These are phyloP conservation scores for Termitomyces sp. DNA, from an alignment of 768 basidiomycete species.

Conservation along the genomic window DNA sequence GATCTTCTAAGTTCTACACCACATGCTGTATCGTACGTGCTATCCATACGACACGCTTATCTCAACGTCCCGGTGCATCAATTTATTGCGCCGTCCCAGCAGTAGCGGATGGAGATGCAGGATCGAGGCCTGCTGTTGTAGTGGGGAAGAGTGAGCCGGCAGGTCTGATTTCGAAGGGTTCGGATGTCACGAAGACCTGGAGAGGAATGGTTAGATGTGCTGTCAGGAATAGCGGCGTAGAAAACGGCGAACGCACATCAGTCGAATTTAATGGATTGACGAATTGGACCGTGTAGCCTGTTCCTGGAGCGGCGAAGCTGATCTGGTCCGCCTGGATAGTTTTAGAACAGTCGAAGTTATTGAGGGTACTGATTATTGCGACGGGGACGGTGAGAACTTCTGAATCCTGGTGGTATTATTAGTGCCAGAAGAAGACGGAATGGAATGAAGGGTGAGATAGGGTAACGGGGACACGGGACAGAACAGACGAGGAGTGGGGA, in stretches of 20 bases:
- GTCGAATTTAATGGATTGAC: constrained; percentile 48
- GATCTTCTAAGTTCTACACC: too few relatives aligned
- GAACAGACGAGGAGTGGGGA: too few relatives aligned
- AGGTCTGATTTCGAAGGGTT: constrained; percentile 51
- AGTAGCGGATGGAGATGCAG: background rate
- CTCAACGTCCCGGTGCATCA: too few relatives aligned
- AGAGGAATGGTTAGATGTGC: background rate
- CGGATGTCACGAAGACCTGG: constrained; percentile 56
- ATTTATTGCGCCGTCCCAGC: too few relatives aligned
- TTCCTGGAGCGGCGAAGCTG: constrained; percentile 33
- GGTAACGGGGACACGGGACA: too few relatives aligned
- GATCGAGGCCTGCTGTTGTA: constrained; percentile 3
- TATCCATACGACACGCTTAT: too few relatives aligned
- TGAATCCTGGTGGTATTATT: too few relatives aligned
- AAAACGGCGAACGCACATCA: constrained; percentile 41
- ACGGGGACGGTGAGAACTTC: constrained; percentile 1
- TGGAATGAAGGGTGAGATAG: too few relatives aligned
- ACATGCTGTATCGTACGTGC: too few relatives aligned
- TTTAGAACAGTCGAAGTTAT: constrained; percentile 60
- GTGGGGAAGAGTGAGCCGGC: constrained; percentile 18
- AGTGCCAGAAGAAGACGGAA: too few relatives aligned
- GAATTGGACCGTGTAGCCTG: constrained; percentile 51
- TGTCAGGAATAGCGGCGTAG: background rate
- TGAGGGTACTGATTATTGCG: constrained; percentile 49
- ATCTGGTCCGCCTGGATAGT: constrained; percentile 46